These are phyloP conservation scores for Globisporangium barbulae DNA, from an alignment of 352 stramenopile genomes.

Conservation along the genomic window DNA sequence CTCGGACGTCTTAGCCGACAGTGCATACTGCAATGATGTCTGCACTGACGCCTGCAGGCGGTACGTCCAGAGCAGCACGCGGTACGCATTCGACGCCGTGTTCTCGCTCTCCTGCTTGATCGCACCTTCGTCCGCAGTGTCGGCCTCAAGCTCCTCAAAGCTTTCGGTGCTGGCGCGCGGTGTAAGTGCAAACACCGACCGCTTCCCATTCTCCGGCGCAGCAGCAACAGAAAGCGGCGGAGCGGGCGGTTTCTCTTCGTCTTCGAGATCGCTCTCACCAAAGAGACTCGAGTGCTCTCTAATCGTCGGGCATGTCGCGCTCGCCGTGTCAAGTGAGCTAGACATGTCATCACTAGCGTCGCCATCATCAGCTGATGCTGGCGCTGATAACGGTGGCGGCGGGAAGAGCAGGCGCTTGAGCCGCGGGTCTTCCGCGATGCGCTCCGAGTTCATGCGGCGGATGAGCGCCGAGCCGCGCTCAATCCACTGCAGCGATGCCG, in stretches of 20 bases:
- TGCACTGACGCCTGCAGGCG: conserved; percentile 72
- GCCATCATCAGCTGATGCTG: conserved; percentile 1
- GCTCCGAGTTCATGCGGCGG: conserved; percentile 87
- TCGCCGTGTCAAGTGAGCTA: background rate
- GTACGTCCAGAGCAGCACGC: conserved; percentile 78
- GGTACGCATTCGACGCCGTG: conserved; percentile 60
- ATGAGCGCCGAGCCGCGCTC: conserved; percentile 82
- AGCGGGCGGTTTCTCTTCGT: conserved; percentile 29
- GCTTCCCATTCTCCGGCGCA: background rate
- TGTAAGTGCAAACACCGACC: conserved; percentile 19
- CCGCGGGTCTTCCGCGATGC: conserved; percentile 78
- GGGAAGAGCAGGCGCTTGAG: conserved; percentile 60
- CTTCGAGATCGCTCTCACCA: conserved; percentile 24
- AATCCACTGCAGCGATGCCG: conserved; percentile 58
- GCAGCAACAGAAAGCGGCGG: conserved; percentile 14
- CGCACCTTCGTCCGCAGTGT: conserved; percentile 37
- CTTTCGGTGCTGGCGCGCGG: conserved; percentile 30
- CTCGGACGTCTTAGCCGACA: conserved; percentile 78
- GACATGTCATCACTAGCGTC: background rate
- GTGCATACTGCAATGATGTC: conserved; percentile 64
- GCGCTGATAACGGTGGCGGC: conserved; percentile 18
- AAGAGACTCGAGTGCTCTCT: conserved; percentile 17
- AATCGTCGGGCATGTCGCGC: conserved; percentile 1
- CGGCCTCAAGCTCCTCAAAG: conserved; percentile 70
- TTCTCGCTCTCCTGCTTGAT: conserved; percentile 80